phyloP scores from a whole-genome alignment of 345 rosid species.

The Rubroshorea leprosula region DNA sequence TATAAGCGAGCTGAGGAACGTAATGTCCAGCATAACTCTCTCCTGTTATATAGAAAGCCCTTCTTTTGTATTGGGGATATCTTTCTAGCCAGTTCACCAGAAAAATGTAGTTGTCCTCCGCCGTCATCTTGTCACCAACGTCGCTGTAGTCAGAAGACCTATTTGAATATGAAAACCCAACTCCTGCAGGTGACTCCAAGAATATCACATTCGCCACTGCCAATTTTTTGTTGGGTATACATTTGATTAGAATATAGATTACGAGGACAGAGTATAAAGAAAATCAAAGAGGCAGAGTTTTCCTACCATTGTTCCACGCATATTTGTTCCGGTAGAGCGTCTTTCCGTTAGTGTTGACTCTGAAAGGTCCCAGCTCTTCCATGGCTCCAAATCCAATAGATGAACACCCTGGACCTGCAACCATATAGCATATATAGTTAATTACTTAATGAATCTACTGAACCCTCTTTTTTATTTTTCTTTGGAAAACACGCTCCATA shows the following conservation, averaged over 20 bases:
- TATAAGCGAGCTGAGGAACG: constrained; percentile 3
- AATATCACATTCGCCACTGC: constrained; percentile 42
- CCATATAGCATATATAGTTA: too few species aligned
- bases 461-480: too few species aligned
- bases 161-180: constrained; percentile 49
- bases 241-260: not conserved
- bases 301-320: constrained; percentile 38
- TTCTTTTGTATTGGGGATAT: constrained; percentile 27
- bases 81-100: constrained; percentile 28
- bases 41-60: constrained; percentile 32
- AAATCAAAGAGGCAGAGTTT: not conserved
- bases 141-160: constrained; percentile 25
- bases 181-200: constrained; percentile 48
- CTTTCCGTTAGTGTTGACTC: constrained; percentile 34
- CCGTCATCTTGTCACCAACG: constrained; percentile 31
- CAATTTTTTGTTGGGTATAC: not conserved
- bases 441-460: too few species aligned
- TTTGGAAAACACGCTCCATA: too few species aligned
- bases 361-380: constrained; percentile 53
- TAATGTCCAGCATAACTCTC: constrained; percentile 34
- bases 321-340: constrained; percentile 33
- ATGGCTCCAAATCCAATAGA: constrained; percentile 50
- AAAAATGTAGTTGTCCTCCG: constrained; percentile 30
- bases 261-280: too few species aligned
- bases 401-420: constrained; percentile 53